Percentiles rank a stretch among this genome's conserved stretches.
Conservation (phyloP, 1,284 basidiomycete genomes). For the Boletus sp. region DNA sequence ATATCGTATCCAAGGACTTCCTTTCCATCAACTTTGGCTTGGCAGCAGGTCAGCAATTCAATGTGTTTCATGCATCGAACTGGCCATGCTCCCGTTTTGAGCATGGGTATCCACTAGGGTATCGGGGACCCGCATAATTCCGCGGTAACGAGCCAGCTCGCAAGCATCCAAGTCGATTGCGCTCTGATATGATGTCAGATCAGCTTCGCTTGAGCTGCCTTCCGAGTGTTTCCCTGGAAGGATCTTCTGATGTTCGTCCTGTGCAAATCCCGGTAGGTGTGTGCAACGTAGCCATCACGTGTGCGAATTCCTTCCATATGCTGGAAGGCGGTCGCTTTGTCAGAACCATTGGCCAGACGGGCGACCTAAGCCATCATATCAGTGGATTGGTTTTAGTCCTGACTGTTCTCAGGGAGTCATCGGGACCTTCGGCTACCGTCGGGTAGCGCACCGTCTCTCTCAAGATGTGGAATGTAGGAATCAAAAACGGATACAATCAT, state of each 20-base stretch:
- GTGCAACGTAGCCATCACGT: slow-evolving; percentile 61
- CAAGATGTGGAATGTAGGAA: too few species aligned
- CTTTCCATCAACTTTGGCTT: slow-evolving; percentile 60
- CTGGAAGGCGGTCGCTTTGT: slow-evolving; percentile 57
- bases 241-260: slow-evolving; percentile 70
- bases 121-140: slow-evolving; percentile 76
- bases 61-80: slow-evolving; percentile 4
- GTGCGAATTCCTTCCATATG: slow-evolving; percentile 68
- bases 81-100: slow-evolving; percentile 38
- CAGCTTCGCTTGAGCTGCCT: slow-evolving; percentile 61
- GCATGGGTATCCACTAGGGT: slow-evolving; percentile 62
- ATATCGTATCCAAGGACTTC: slow-evolving; percentile 41
- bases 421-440: too few species aligned
- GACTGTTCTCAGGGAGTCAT: too few species aligned
- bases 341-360: slow-evolving; percentile 54
- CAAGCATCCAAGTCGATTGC: slow-evolving; percentile 7
- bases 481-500: slow-evolving; percentile 49
- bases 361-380: too few species aligned
- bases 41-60: slow-evolving; percentile 45
- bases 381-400: too few species aligned
- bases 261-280: slow-evolving; percentile 68
- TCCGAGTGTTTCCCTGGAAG: slow-evolving; percentile 67
- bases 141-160: slow-evolving; percentile 40
- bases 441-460: too few species aligned
- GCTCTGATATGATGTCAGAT: slow-evolving; percentile 30